Conservation (phyloP, 164 flowering plant species). For the Chimonanthus praecox region DNA sequence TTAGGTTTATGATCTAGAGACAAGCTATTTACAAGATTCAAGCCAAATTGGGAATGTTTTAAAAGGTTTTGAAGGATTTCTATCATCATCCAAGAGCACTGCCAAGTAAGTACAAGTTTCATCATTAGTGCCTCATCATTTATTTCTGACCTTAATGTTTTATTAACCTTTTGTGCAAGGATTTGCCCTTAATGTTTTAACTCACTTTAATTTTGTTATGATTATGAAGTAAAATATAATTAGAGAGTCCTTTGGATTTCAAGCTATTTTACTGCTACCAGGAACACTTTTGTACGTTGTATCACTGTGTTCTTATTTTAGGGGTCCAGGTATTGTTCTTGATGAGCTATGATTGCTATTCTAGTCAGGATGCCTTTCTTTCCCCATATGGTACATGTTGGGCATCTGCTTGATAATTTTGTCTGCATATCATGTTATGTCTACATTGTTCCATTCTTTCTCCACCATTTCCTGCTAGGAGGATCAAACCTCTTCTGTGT, state of each 20-base stretch:
- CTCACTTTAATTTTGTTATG: not conserved
- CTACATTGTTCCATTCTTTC: not conserved
- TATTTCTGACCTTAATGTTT: not conserved
- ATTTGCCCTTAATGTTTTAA: not conserved
- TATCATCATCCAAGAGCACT: conserved; percentile 86
- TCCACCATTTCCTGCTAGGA: not conserved
- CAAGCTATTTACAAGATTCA: conserved; percentile 90
- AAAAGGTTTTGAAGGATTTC: conserved; percentile 92
- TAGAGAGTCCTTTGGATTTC: not conserved
- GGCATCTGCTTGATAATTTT: not conserved
- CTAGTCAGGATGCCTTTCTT: not conserved
- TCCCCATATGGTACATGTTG: not conserved
- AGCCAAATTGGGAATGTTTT: conserved; percentile 93
- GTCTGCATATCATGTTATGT: not conserved
- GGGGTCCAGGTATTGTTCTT: not conserved
- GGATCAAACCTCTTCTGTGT: no score
- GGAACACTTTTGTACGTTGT: not conserved
- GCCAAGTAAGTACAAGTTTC: conserved; percentile 40
- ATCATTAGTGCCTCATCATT: not conserved
- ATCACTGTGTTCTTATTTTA: not conserved
- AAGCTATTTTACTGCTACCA: not conserved
- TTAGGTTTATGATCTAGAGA: conserved; percentile 91
- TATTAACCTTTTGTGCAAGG: not conserved
- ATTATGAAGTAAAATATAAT: not conserved
- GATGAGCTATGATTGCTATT: not conserved